Conservation (phyloP, 352 stramenopile genomes). For the Plasmopara muralis region DNA sequence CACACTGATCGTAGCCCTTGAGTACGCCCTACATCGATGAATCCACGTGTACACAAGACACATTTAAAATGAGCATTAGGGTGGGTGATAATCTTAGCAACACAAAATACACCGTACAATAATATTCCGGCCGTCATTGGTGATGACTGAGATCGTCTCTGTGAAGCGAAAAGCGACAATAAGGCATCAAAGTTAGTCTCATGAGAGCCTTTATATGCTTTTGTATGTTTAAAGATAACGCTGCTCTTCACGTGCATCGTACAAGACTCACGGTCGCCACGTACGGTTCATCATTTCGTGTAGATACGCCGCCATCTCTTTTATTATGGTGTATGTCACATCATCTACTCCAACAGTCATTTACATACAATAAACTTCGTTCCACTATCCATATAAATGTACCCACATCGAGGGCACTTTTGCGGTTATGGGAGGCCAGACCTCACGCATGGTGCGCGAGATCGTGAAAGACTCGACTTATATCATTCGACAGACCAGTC, state of each 20-base stretch:
- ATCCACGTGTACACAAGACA: constrained; percentile 3
- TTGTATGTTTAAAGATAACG: background rate
- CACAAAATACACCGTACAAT: constrained; percentile 50
- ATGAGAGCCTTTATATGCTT: constrained; percentile 3
- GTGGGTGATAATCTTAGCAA: background rate
- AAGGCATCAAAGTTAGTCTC: constrained; percentile 1
- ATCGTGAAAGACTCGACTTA: constrained; percentile 72
- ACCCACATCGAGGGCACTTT: too few species aligned
- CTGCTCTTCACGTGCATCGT: background rate
- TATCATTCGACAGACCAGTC: constrained; percentile 75
- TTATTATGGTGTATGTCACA: constrained; percentile 14
- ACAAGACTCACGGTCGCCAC: constrained; percentile 13
- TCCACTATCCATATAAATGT: too few species aligned
- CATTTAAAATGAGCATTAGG: background rate
- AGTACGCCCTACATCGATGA: constrained; percentile 52
- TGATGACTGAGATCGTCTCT: constrained; percentile 91
- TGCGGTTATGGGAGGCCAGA: constrained; percentile 60
- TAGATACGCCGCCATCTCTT: constrained; percentile 72
- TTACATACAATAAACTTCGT: too few species aligned
- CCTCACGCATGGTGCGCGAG: constrained; percentile 71
- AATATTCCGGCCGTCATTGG: constrained; percentile 92
- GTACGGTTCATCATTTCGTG: constrained; percentile 80
- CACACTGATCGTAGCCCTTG: constrained; percentile 90
- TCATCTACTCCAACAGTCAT: background rate
- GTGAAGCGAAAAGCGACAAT: constrained; percentile 2